Evolutionary conservation across 164 flowering plant genomes (phyloP), one percentile per base, ranked within the genome.

Genomic region (Tinospora cordifolia): DNA sequence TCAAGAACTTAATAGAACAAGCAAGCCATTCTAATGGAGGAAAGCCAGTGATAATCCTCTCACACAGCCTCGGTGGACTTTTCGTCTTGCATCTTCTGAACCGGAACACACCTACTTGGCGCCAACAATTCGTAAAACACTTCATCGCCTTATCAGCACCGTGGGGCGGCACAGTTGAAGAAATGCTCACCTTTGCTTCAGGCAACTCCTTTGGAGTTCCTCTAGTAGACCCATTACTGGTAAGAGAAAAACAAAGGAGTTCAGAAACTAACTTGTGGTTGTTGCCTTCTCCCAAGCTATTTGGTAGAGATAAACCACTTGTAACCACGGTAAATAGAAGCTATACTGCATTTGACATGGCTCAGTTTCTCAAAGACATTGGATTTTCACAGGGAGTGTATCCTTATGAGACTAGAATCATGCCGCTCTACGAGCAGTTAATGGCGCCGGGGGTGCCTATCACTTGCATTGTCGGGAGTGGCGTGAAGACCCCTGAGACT

Each of bases 231-330:
- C 97, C 98, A 1, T 72, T 90, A 73, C 72, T 85, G 0, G 96
- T 94, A 0, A 79, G 97, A 63, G 86, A 64, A 1, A 90, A 92
- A 65, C 97, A 92, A 67, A 83, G 98, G 76, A 89, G 91, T 79
- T 87, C 93, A 0, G 93, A 92, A 74, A 92, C 92, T 81, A 94
- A 94, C 68, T 78, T 89, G n/a, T 94, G 97, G 99, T 88, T 94
- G 1, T 60, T 94, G 76, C 98, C 99, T 0, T 77, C 81, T 41
- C 91, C 93, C 2, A 77, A 69, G 57, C 22, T 84, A 2, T 94
- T 86, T 17, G 76, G 71, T 0, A 44, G 3, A 0, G 34, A 30
- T 9, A 76, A 47, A 24, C 81, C 84, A 0, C 81, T 90, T 0
- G 90, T 94, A n/a, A 73, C 84, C 15, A 79, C 89, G 0, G 82